Percentiles rank a stretch among this genome's conserved stretches.
phyloP scores from a whole-genome alignment of 2,329 filamentous ascomycete species.

The Thyridium curvatum region DNA sequence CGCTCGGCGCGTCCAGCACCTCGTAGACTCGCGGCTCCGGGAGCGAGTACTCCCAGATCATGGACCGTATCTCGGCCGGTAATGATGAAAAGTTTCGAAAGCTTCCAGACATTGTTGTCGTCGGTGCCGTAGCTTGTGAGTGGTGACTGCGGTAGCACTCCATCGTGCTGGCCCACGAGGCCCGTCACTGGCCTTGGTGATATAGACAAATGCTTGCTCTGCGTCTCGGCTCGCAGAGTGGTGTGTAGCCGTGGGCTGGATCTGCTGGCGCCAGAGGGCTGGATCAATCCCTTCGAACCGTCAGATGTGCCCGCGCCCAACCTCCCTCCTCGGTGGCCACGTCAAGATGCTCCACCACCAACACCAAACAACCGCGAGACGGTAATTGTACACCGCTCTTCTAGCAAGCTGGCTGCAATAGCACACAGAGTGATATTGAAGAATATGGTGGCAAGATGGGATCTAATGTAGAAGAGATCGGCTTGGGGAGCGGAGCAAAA shows the following conservation, averaged over 20 bases:
- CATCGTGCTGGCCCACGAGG: conserved; percentile 8
- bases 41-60: conserved; percentile 39
- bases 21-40: conserved; percentile 39
- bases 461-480: too few species aligned
- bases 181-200: too few species aligned
- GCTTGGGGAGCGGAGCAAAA: too few species aligned
- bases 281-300: too few species aligned
- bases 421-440: too few species aligned
- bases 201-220: background rate
- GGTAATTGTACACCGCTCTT: too few species aligned
- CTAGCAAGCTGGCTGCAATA: too few species aligned
- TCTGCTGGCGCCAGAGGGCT: too few species aligned
- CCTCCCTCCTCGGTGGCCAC: conserved; percentile 2
- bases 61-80: conserved; percentile 36
- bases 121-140: conserved; percentile 4
- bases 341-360: conserved; percentile 1
- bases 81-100: conserved; percentile 24
- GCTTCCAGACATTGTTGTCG: conserved; percentile 9
- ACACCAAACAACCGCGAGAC: too few species aligned
- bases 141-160: conserved; percentile 14
- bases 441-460: too few species aligned
- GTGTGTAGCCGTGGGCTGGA: too few species aligned
- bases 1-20: conserved; percentile 36
- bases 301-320: background rate
- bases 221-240: background rate